Evolutionary conservation across 768 basidiomycete genomes (phyloP).

Genomic region (Hypholoma fasciculare): DNA sequence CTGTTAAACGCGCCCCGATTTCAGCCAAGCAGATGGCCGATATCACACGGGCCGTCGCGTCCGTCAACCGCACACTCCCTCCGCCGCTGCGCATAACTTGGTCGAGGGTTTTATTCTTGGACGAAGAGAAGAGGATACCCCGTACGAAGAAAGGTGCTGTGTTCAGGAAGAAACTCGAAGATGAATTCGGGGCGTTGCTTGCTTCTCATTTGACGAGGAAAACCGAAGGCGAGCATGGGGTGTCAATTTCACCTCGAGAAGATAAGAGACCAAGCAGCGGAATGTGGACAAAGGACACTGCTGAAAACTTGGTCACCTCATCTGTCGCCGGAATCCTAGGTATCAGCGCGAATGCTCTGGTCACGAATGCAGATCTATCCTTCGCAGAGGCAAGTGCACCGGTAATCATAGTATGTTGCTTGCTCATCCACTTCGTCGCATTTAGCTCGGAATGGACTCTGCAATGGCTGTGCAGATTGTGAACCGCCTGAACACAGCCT

Average conservation of each 20-base stretch:
- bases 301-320: constrained; percentile 3
- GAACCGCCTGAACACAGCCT: constrained; percentile 20
- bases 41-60: constrained; percentile 19
- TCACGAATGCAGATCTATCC: constrained; percentile 13
- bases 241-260: too few species aligned
- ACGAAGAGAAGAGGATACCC: constrained; percentile 20
- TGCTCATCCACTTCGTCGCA: background rate
- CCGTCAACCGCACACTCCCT: constrained; percentile 23
- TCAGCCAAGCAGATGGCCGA: constrained; percentile 11
- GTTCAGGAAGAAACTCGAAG: constrained; percentile 29
- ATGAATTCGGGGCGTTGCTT: constrained; percentile 19
- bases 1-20: background rate
- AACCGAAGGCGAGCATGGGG: background rate
- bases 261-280: background rate
- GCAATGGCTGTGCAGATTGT: constrained; percentile 26
- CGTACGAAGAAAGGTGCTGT: constrained; percentile 24
- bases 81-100: constrained; percentile 27
- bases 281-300: constrained; percentile 4
- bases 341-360: constrained; percentile 9
- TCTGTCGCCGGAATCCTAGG: constrained; percentile 14
- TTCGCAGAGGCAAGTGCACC: constrained; percentile 24
- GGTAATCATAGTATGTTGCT: background rate
- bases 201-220: background rate
- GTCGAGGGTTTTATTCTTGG: constrained; percentile 24
- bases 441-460: constrained; percentile 30